phyloP scores from a whole-genome alignment of 2,329 filamentous ascomycete genomes.

The Parastagonospora avenae region DNA sequence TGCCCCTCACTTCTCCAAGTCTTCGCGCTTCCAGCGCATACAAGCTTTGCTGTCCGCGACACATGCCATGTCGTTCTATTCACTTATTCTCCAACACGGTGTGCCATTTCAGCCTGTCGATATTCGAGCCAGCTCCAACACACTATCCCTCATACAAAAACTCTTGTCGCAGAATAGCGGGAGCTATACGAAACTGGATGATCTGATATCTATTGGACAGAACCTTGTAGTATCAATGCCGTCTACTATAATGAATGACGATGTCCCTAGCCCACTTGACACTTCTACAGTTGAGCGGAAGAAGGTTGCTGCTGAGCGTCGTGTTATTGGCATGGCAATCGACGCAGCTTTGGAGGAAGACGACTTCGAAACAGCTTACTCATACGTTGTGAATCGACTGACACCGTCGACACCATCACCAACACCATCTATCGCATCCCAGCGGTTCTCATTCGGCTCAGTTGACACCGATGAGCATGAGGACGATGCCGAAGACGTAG shows the following conservation, averaged over 20 bases:
- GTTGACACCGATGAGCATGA: constrained; percentile 19
- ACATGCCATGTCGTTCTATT: constrained; percentile 76
- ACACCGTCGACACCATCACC: constrained; percentile 44
- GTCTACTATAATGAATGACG: constrained; percentile 41
- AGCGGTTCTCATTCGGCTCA: constrained; percentile 33
- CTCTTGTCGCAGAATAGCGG: constrained; percentile 76
- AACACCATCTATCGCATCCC: constrained; percentile 27
- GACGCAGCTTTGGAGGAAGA: constrained; percentile 76
- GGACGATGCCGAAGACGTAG: constrained; percentile 64
- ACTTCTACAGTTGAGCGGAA: constrained; percentile 32
- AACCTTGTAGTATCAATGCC: constrained; percentile 61
- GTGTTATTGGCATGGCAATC: constrained; percentile 80
- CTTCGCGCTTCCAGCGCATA: constrained; percentile 60
- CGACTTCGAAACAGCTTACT: constrained; percentile 86
- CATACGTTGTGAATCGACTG: constrained; percentile 76
- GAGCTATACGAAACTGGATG: constrained; percentile 75
- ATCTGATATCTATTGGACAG: constrained; percentile 70
- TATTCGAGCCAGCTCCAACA: constrained; percentile 76
- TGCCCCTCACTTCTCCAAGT: constrained; percentile 60
- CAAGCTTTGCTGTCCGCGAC: constrained; percentile 73
- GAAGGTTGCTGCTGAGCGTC: constrained; percentile 60
- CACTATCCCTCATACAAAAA: constrained; percentile 72
- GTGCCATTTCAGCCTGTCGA: constrained; percentile 80
- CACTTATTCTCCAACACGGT: constrained; percentile 77
- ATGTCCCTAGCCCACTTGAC: constrained; percentile 53